Conservation (phyloP, 768 basidiomycete genomes). For the Hebeloma cylindrosporum region DNA sequence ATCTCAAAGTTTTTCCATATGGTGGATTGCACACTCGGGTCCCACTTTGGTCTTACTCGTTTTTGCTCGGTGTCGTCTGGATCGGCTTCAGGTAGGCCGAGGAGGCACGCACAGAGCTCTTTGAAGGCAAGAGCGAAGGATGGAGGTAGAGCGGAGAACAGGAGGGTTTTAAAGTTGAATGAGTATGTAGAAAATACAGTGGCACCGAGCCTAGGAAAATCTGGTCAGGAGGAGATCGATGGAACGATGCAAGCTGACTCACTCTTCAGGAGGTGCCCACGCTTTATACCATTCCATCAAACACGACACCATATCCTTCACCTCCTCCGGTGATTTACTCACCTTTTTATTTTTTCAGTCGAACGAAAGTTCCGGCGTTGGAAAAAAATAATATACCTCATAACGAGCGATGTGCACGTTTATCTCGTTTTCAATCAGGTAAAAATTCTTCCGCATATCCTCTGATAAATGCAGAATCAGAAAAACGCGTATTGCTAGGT, state of each 20-base stretch:
- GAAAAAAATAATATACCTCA: conserved; percentile 43
- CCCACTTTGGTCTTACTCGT: conserved; percentile 7
- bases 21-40: conserved; percentile 10
- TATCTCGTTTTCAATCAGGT: conserved; percentile 64
- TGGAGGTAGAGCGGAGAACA: conserved; percentile 71
- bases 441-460: conserved; percentile 57
- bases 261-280: conserved; percentile 75
- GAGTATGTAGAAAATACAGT: conserved; percentile 63
- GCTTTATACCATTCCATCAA: conserved; percentile 71
- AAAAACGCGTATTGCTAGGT: not conserved
- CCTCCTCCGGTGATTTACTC: conserved; percentile 44
- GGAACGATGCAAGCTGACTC: conserved; percentile 24
- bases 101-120: conserved; percentile 58
- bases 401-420: conserved; percentile 56
- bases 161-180: conserved; percentile 68
- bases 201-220: conserved; percentile 52
- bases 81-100: conserved; percentile 37
- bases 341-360: conserved; percentile 24
- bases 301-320: conserved; percentile 56
- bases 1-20: conserved; percentile 51
- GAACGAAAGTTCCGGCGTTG: not conserved
- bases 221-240: conserved; percentile 7
- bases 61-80: conserved; percentile 2
- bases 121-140: conserved; percentile 71
- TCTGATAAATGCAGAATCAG: conserved; percentile 39